These are phyloP conservation scores for Neurospora sp. DNA, from an alignment of 495 filamentous ascomycete genomes.

Conservation along the genomic window DNA sequence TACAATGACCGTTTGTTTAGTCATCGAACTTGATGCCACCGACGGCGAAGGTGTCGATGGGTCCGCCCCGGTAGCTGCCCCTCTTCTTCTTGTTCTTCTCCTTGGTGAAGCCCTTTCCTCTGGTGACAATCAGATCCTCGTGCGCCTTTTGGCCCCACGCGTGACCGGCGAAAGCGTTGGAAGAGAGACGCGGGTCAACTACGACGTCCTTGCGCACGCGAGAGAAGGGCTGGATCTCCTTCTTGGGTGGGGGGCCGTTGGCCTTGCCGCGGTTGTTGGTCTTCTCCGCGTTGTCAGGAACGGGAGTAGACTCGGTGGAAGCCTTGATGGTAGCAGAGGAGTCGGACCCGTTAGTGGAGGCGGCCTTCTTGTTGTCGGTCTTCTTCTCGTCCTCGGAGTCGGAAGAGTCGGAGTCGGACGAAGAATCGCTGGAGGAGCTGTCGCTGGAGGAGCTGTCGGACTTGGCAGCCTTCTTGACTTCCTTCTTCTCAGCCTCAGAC, in stretches of 20 bases:
- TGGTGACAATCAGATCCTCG: slow-evolving; percentile 77
- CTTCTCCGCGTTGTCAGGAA: slow-evolving; percentile 36
- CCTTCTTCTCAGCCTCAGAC: slow-evolving; percentile 14
- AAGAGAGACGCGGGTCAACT: slow-evolving; percentile 50
- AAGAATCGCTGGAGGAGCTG: slow-evolving; percentile 2
- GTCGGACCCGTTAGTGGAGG: slow-evolving; percentile 19
- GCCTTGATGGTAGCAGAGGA: slow-evolving; percentile 33
- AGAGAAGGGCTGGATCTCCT: slow-evolving; percentile 51
- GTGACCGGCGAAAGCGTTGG: slow-evolving; percentile 70
- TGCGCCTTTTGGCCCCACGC: slow-evolving; percentile 84
- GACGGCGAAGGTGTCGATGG: slow-evolving; percentile 62
- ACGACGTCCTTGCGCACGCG: slow-evolving; percentile 48
- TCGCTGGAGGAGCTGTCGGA: slow-evolving; percentile 26
- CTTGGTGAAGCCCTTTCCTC: slow-evolving; percentile 97
- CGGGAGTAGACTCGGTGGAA: slow-evolving; percentile 30
- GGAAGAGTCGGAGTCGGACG: slow-evolving; percentile 12
- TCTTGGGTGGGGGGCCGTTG: slow-evolving; percentile 32
- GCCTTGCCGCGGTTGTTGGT: slow-evolving; percentile 36
- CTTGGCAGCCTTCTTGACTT: slow-evolving; percentile 1
- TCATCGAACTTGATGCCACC: slow-evolving; percentile 84
- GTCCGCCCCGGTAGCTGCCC: slow-evolving; percentile 77
- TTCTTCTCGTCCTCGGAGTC: slow-evolving; percentile 33
- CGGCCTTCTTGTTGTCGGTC: slow-evolving; percentile 11
- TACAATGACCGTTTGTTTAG: slow-evolving; percentile 31
- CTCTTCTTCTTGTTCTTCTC: slow-evolving; percentile 97